These are phyloP conservation scores for Debaryomycetaceae sp. DNA, from an alignment of 1,139 yeast species.

Conservation along the genomic window DNA sequence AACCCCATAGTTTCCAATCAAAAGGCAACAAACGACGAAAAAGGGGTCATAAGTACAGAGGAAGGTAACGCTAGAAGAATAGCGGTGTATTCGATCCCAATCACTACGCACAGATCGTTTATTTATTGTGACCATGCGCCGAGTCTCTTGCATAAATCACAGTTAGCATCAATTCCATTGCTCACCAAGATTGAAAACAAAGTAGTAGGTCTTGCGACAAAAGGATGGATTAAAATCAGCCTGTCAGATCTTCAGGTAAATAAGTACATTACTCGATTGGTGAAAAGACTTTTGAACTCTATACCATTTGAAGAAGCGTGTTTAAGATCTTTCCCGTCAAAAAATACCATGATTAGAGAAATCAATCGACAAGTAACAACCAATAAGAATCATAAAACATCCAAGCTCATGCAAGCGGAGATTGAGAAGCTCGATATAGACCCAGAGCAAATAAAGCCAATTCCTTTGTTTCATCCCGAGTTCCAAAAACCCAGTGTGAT, in stretches of 20 bases:
- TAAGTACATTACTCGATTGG: constrained; percentile 32
- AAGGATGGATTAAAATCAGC: constrained; percentile 46
- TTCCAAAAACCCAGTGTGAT: constrained; percentile 33
- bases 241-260: constrained; percentile 38
- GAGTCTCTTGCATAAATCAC: constrained; percentile 22
- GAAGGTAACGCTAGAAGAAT: not conserved
- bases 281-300: constrained; percentile 35
- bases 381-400: constrained; percentile 3
- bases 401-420: constrained; percentile 29
- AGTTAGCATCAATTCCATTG: constrained; percentile 28
- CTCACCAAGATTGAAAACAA: constrained; percentile 38
- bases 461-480: constrained; percentile 42
- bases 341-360: constrained; percentile 46
- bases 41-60: not conserved
- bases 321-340: constrained; percentile 50
- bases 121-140: constrained; percentile 59
- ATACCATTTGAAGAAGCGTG: constrained; percentile 55
- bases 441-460: constrained; percentile 33
- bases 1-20: not conserved
- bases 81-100: constrained; percentile 44
- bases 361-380: constrained; percentile 24
- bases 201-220: constrained; percentile 33
- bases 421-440: constrained; percentile 27
- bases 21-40: not conserved
- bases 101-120: constrained; percentile 54